Evolutionary conservation across 306 rosid species (phyloP).

Genomic region (Sicyos edulis): DNA sequence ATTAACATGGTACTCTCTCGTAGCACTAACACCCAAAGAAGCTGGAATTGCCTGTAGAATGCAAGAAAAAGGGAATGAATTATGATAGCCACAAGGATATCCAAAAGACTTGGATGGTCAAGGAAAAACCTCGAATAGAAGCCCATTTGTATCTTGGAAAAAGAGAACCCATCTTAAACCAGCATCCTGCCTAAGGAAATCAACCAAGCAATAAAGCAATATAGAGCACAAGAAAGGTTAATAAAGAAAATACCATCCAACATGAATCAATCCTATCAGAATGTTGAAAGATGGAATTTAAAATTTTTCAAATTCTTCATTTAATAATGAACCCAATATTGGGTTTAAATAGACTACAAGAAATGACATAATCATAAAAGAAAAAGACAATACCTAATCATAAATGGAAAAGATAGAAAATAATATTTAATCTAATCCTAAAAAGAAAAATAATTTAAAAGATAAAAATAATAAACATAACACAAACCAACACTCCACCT

Average conservation of each 20-base stretch:
- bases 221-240: background rate
- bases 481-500: too few species aligned
- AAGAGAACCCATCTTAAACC: conserved; percentile 98
- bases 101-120: background rate
- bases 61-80: conserved; percentile 23
- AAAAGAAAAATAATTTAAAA: too few species aligned
- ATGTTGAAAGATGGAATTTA: too few species aligned
- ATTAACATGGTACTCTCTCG: conserved; percentile 82
- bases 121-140: conserved; percentile 62
- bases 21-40: conserved; percentile 81
- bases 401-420: too few species aligned
- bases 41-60: conserved; percentile 72
- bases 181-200: conserved; percentile 50
- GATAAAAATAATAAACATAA: too few species aligned
- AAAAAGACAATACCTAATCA: too few species aligned
- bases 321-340: too few species aligned
- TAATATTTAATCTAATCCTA: too few species aligned
- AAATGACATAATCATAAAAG: too few species aligned
- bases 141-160: conserved; percentile 99
- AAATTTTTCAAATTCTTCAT: too few species aligned
- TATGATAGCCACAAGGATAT: background rate
- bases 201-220: background rate
- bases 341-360: too few species aligned
- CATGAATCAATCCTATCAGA: background rate
- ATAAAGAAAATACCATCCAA: conserved; percentile 5